Conservation (phyloP, 1,139 yeast species). For the Ogataea hybrid region DNA sequence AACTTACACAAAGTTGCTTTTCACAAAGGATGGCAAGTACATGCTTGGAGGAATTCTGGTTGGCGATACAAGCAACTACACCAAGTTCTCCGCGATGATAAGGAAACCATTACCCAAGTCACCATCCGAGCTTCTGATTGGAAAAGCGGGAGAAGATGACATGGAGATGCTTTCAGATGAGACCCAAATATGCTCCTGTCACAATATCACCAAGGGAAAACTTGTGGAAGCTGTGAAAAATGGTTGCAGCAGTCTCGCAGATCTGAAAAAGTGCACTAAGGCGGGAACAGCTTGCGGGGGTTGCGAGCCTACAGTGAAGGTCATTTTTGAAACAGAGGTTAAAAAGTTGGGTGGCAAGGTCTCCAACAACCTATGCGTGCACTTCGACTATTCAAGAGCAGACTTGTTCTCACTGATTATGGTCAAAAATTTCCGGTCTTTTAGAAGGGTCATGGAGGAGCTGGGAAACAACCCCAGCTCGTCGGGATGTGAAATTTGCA, state of each 20-base stretch:
- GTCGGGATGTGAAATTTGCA: conserved; percentile 36
- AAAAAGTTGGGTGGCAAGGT: conserved; percentile 33
- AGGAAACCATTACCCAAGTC: conserved; percentile 31
- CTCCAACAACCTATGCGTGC: conserved; percentile 32
- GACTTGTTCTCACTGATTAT: conserved; percentile 34
- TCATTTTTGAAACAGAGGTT: conserved; percentile 35
- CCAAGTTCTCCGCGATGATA: conserved; percentile 31
- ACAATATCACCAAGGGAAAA: conserved; percentile 33
- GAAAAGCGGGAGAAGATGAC: conserved; percentile 31
- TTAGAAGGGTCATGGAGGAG: conserved; percentile 30
- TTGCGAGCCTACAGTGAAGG: conserved; percentile 35
- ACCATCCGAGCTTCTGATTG: conserved; percentile 33
- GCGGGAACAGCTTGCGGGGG: conserved; percentile 39
- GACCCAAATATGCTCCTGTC: conserved; percentile 36
- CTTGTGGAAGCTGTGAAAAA: conserved; percentile 29
- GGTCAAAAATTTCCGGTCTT: conserved; percentile 32
- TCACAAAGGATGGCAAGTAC: conserved; percentile 34
- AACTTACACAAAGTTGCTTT: conserved; percentile 33
- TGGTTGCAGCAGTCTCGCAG: conserved; percentile 33
- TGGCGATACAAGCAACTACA: conserved; percentile 33
- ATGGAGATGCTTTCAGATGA: conserved; percentile 31
- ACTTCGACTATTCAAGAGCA: conserved; percentile 34
- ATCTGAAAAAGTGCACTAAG: conserved; percentile 33
- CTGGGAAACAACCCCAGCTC: conserved; percentile 29
- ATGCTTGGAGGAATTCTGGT: conserved; percentile 36